Base-by-base conservation (phyloP, 1,284 basidiomycete species). In the Dichomitus squalens region DNA sequence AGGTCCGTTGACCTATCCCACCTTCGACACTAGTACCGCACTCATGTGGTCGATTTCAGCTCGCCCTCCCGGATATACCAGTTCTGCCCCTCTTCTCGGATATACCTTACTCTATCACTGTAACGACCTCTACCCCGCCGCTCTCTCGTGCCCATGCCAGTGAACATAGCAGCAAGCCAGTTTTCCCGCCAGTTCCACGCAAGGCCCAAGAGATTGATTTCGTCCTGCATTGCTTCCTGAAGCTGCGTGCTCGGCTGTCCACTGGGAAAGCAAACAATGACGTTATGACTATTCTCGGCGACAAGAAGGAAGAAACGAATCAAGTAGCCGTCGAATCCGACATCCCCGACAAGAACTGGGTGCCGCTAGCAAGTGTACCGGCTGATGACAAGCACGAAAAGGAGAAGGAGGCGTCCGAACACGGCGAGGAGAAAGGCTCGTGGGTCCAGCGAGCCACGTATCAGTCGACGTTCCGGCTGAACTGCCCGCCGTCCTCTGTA, bases 391-490 rank as follows among this genome's bases (percentile, higher is more conserved):
- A n/a, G n/a, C n/a, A n/a, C n/a, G n/a, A n/a, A n/a, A n/a, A n/a
- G n/a, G n/a, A n/a, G n/a, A n/a, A n/a, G n/a, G n/a, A n/a, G n/a
- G 21, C 36, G 6, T 20, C 36, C n/a, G 36, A 25, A 1, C 21
- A 5, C 31, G 38, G 29, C 6, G 41, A 18, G 20, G 41, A 51
- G 31, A 18, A 44, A 41, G 60, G 60, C 4, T 23, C 34, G 12
- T 61, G 60, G 60, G 53, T 58, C 12, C 60, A 61, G 51, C 44
- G 56, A 1, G 60, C 43, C 12, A 40, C 44, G 20, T 55, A 58
- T 33, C 44, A 36, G 25, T 34, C 43, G 7, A 34, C 41, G 16
- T 25, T 61, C 39, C 46, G 51, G 16, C 48, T 61, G 18, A 29
- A 46, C 40, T 51, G 50, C 34, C 50, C 60, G 23, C 56, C 60